Evolutionary conservation across 495 filamentous ascomycete genomes (phyloP).

Genomic region (Geoglossum glabrum): DNA sequence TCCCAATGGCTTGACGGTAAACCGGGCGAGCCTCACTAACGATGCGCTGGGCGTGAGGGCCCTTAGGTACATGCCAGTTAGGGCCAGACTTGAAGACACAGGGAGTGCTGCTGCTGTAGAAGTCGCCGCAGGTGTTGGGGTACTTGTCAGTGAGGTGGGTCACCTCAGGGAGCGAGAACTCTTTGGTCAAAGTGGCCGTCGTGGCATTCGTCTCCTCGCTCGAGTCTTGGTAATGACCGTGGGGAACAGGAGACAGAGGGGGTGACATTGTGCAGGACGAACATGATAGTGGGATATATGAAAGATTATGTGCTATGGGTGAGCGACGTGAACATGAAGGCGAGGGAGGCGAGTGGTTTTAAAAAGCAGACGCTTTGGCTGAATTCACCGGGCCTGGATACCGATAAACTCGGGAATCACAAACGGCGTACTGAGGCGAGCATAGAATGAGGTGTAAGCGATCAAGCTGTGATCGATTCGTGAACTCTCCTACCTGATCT

Average conservation of each 20-base stretch:
- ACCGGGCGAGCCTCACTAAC: background rate
- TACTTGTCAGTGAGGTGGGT: background rate
- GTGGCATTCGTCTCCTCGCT: background rate
- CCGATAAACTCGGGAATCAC: no score
- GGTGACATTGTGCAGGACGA: background rate
- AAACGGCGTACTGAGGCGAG: no score
- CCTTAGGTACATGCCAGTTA: background rate
- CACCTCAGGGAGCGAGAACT: background rate
- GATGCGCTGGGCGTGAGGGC: background rate
- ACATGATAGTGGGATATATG: background rate
- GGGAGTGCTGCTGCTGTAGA: background rate
- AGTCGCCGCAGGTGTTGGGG: background rate
- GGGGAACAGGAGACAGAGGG: background rate
- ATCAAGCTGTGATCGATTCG: no score
- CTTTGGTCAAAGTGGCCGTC: background rate
- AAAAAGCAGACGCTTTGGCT: no score
- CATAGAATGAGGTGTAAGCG: no score
- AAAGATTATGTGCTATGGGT: no score
- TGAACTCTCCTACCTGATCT: no score
- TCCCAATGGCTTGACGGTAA: background rate
- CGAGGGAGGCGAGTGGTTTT: no score
- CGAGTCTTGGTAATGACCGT: background rate
- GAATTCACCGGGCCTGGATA: no score
- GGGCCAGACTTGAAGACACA: background rate
- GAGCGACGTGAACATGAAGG: no score